These are phyloP conservation scores for Metroxylon sagu DNA, from an alignment of 176 grass and related monocot species.

Conservation along the genomic window DNA sequence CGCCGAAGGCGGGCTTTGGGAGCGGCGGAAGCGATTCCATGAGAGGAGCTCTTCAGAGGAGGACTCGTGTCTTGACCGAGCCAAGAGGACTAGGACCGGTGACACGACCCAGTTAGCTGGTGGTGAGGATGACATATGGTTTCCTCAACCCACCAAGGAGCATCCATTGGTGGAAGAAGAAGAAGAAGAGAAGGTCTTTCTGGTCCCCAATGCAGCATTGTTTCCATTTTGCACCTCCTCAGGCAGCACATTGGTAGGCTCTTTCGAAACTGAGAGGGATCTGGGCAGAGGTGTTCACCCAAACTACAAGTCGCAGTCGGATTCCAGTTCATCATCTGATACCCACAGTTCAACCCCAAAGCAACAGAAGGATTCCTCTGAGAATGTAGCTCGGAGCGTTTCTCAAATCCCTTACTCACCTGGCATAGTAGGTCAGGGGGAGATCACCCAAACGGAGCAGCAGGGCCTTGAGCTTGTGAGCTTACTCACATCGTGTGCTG, in stretches of 20 bases:
- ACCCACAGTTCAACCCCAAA: slow-evolving; percentile 34
- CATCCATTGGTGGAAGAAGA: slow-evolving; percentile 22
- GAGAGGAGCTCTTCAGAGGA: slow-evolving; percentile 46
- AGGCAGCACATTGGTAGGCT: slow-evolving; percentile 41
- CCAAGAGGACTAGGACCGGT: slow-evolving; percentile 56
- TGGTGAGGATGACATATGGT: slow-evolving; percentile 63
- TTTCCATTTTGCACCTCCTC: slow-evolving; percentile 42
- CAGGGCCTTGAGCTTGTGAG: slow-evolving; percentile 33
- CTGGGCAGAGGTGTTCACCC: slow-evolving; percentile 7
- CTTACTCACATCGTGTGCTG: slow-evolving; percentile 62
- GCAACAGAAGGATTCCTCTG: slow-evolving; percentile 2
- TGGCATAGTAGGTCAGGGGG: background rate
- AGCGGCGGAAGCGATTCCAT: slow-evolving; percentile 42
- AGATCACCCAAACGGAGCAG: slow-evolving; percentile 10
- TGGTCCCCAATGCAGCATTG: slow-evolving; percentile 58
- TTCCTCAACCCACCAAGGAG: slow-evolving; percentile 63
- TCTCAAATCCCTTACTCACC: background rate
- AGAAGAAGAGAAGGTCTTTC: slow-evolving; percentile 71
- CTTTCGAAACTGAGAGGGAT: slow-evolving; percentile 41
- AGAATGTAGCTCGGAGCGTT: background rate
- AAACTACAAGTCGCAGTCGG: slow-evolving; percentile 64
- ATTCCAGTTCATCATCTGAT: slow-evolving; percentile 63
- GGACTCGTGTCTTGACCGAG: slow-evolving; percentile 35
- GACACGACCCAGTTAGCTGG: slow-evolving; percentile 18
- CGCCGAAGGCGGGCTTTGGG: slow-evolving; percentile 23